These are phyloP conservation scores for Pouteria glomerata DNA, from an alignment of 148 eudicot genomes.

Conservation along the genomic window DNA sequence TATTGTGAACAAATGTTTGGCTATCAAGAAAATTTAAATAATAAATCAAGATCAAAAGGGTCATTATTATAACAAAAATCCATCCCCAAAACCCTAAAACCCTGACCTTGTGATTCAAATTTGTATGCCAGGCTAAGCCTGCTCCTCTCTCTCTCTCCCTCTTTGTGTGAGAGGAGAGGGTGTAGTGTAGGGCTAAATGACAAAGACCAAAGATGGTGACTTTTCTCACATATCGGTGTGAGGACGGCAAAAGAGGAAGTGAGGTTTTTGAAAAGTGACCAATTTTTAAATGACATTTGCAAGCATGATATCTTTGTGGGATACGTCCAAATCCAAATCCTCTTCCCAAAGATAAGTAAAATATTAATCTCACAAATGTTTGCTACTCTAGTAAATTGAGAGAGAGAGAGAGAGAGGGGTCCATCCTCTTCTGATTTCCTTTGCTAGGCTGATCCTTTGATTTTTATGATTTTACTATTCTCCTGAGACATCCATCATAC, in stretches of 20 bases:
- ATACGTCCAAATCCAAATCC: neutral
- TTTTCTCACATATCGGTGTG: slow-evolving; percentile 20
- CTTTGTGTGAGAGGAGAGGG: no score
- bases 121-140: neutral
- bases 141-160: neutral
- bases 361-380: no score
- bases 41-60: neutral
- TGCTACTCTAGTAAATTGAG: no score
- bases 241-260: neutral
- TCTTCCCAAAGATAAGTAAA: no score
- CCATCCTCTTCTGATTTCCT: no score
- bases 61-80: neutral
- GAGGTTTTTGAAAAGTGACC: neutral
- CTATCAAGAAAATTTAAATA: neutral
- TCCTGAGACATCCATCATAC: no score
- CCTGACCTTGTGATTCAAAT: slow-evolving; percentile 3
- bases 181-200: no score
- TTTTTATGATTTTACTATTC: no score
- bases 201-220: slow-evolving; percentile 30
- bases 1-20: neutral
- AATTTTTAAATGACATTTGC: neutral
- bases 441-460: no score
- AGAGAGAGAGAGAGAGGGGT: no score
- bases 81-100: slow-evolving; percentile 4
- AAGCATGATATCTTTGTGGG: neutral